Conservation (phyloP, 495 filamentous ascomycete genomes). For the Geoglossum glabrum region DNA sequence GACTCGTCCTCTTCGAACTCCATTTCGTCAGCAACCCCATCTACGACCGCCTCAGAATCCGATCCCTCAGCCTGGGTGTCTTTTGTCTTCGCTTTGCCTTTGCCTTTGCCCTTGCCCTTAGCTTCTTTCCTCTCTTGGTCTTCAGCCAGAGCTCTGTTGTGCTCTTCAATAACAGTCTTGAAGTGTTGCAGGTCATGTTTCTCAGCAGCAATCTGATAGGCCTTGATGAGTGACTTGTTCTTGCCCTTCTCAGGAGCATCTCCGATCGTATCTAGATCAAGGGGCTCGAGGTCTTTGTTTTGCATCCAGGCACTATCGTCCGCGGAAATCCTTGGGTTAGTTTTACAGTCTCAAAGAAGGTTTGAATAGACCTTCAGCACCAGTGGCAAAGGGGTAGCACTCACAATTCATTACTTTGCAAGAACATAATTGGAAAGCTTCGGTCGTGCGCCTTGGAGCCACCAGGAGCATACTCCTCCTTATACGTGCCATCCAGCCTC, state of each 20-base stretch:
- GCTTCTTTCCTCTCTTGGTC: slow-evolving; percentile 38
- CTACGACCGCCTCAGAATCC: slow-evolving; percentile 19
- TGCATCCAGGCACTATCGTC: slow-evolving; percentile 58
- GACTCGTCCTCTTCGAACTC: slow-evolving; percentile 33
- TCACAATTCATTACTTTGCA: slow-evolving; percentile 89
- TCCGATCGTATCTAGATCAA: slow-evolving; percentile 48
- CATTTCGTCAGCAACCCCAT: slow-evolving; percentile 47
- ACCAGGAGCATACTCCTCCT: slow-evolving; percentile 62
- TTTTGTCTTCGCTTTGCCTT: slow-evolving; percentile 19
- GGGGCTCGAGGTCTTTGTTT: slow-evolving; percentile 54
- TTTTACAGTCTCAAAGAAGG: neutral
- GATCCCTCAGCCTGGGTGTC: slow-evolving; percentile 21
- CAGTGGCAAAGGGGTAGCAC: slow-evolving; percentile 16
- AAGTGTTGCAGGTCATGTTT: slow-evolving; percentile 50
- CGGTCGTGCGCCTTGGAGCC: slow-evolving; percentile 65
- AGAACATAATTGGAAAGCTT: slow-evolving; percentile 83
- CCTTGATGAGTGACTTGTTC: slow-evolving; percentile 49
- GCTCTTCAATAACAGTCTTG: slow-evolving; percentile 48
- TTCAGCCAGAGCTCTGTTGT: slow-evolving; percentile 35
- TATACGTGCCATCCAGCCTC: slow-evolving; percentile 60
- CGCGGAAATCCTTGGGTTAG: neutral
- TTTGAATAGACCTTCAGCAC: neutral
- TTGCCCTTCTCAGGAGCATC: slow-evolving; percentile 46
- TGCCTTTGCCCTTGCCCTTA: slow-evolving; percentile 37
- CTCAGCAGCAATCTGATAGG: slow-evolving; percentile 53